Evolutionary conservation across 345 rosid genomes (phyloP).

Genomic region (Citropsis articulata): DNA sequence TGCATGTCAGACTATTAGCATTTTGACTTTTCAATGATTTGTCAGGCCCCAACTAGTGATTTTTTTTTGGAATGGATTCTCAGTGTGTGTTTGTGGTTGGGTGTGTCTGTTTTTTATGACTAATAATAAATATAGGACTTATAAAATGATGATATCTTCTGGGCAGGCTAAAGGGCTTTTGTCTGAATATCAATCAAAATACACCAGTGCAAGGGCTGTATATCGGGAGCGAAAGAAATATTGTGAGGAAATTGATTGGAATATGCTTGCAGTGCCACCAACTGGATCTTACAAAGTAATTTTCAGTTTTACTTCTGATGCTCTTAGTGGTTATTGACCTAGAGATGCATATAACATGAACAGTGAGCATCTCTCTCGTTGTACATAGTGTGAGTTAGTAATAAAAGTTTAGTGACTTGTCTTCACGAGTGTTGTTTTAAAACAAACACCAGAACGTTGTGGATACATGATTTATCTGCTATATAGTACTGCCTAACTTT

Average conservation of each 20-base stretch:
- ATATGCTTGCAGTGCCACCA: constrained; percentile 90
- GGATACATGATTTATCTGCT: not conserved
- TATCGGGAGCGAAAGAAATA: constrained; percentile 91
- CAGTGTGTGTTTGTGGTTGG: not conserved
- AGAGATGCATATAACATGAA: not conserved
- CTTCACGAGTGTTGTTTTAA: not conserved
- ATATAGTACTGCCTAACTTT: not conserved
- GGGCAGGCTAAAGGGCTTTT: constrained; percentile 90
- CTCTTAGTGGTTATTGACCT: constrained; percentile 9
- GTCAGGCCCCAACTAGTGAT: constrained; percentile 71
- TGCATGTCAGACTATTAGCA: constrained; percentile 48
- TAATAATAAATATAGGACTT: constrained; percentile 11
- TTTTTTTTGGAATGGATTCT: constrained; percentile 4
- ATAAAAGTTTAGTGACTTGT: not conserved
- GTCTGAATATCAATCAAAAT: constrained; percentile 88
- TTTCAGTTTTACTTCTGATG: constrained; percentile 9
- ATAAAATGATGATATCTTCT: constrained; percentile 23
- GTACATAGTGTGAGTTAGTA: not conserved
- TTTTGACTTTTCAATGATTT: constrained; percentile 54
- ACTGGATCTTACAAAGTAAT: constrained; percentile 69
- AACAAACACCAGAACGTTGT: not conserved
- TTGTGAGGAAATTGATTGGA: constrained; percentile 92
- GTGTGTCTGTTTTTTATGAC: not conserved
- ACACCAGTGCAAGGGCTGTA: constrained; percentile 91
- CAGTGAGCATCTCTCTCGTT: not conserved